Percentiles rank a stretch among this genome's conserved stretches.
Conservation (phyloP, 129 eudicot genomes). For the Solidago caesia region DNA sequence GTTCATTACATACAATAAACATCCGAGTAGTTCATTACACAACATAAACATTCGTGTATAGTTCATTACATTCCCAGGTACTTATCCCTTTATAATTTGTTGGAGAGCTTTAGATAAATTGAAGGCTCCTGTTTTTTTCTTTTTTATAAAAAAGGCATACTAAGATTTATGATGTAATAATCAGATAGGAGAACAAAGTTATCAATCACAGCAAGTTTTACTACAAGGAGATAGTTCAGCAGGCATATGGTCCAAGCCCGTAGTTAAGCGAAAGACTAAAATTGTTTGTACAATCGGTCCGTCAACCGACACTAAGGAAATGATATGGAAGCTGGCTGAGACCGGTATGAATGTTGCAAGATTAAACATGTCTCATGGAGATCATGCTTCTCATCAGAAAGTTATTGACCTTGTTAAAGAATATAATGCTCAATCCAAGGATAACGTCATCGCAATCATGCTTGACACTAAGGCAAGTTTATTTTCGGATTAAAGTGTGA, state of each 20-base stretch:
- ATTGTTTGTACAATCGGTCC: constrained; percentile 98
- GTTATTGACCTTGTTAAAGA: constrained; percentile 94
- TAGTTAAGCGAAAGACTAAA: constrained; percentile 88
- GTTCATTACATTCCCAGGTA: no score
- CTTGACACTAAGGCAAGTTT: constrained; percentile 88
- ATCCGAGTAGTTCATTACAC: no score
- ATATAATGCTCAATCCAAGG: constrained; percentile 83
- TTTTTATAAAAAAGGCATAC: no score
- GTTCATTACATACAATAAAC: no score
- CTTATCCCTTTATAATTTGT: no score
- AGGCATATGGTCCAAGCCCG: constrained; percentile 78
- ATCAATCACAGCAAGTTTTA: constrained; percentile 42
- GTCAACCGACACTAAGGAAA: constrained; percentile 88
- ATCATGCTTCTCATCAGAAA: constrained; percentile 94
- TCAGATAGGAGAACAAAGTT: constrained; percentile 51
- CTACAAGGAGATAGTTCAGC: constrained; percentile 47
- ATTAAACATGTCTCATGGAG: constrained; percentile 96
- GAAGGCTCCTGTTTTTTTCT: no score
- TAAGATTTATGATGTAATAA: not conserved
- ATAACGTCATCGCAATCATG: constrained; percentile 97
- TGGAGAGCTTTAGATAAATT: no score
- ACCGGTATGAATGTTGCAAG: constrained; percentile 99
- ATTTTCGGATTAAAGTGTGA: not conserved
- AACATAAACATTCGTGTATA: no score
- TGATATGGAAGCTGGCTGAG: constrained; percentile 99